phyloP scores from a whole-genome alignment of 2,329 filamentous ascomycete genomes.

The Tolypocladium cylindrosporum region DNA sequence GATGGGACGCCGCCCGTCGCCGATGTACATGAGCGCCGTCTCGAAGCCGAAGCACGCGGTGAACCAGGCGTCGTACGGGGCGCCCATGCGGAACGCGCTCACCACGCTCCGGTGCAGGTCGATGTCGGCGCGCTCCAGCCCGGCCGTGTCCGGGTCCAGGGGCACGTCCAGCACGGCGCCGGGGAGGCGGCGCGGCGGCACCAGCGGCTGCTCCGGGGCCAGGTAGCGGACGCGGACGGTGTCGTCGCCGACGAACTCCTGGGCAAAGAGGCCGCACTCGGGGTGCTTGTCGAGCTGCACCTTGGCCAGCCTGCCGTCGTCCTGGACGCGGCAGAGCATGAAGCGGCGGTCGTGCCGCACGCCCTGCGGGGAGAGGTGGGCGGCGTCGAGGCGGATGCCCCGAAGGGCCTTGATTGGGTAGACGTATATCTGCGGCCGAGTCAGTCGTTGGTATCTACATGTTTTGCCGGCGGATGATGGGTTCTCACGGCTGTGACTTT shows the following conservation, averaged over 20 bases:
- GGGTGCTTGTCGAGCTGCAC: conserved; percentile 50
- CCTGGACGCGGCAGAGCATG: conserved; percentile 51
- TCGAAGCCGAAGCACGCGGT: conserved; percentile 53
- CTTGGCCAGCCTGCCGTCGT: conserved; percentile 34
- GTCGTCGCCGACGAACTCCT: conserved; percentile 33
- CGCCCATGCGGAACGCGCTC: conserved; percentile 53
- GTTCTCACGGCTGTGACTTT: conserved; percentile 19
- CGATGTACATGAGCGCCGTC: conserved; percentile 55
- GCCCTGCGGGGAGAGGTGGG: conserved; percentile 50
- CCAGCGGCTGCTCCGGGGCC: conserved; percentile 25
- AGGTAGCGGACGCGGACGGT: conserved; percentile 36
- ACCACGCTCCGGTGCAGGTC: conserved; percentile 50
- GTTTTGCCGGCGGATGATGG: background rate
- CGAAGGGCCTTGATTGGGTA: conserved; percentile 69
- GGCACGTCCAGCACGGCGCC: conserved; percentile 40
- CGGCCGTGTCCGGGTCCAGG: conserved; percentile 38
- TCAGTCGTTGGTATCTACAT: background rate
- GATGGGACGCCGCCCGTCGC: conserved; percentile 46
- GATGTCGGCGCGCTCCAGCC: conserved; percentile 38
- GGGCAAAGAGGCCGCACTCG: conserved; percentile 54
- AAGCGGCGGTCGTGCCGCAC: conserved; percentile 58
- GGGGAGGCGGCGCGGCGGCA: conserved; percentile 25
- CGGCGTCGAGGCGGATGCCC: conserved; percentile 41
- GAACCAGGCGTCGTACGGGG: conserved; percentile 55
- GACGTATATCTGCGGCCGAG: conserved; percentile 48